Evolutionary conservation across 1,284 basidiomycete species (phyloP).

Genomic region (Caloboletus firmus): DNA sequence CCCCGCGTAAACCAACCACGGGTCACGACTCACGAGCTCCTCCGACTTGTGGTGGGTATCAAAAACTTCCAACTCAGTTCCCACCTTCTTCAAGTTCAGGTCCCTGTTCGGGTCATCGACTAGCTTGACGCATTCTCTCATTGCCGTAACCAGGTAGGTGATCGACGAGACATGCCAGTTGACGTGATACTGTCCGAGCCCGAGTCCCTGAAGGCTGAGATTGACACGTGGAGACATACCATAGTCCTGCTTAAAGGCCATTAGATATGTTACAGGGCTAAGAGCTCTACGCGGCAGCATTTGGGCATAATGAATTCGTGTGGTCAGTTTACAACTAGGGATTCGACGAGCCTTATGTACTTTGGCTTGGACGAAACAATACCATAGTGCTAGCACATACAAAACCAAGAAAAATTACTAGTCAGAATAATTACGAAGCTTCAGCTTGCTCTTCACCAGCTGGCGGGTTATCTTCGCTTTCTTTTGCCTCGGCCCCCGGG

Average conservation of each 20-base stretch:
- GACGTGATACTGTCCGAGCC: no score
- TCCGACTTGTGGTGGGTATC: neutral
- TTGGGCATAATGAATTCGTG: no score
- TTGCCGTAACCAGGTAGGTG: neutral
- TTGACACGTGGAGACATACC: no score
- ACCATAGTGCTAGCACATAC: no score
- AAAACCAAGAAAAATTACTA: neutral
- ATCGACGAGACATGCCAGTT: no score
- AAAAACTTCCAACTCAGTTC: neutral
- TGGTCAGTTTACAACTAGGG: no score
- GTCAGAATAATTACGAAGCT: slow-evolving; percentile 17
- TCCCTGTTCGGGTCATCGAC: neutral
- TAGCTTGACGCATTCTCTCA: neutral
- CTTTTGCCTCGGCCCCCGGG: slow-evolving; percentile 14
- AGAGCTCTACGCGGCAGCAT: no score
- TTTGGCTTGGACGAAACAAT: no score
- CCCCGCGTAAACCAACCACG: neutral
- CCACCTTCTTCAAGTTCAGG: neutral
- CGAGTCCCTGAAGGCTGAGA: no score
- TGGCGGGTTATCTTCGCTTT: slow-evolving; percentile 18
- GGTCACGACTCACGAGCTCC: neutral
- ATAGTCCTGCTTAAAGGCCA: no score
- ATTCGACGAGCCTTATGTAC: no score
- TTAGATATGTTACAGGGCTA: no score
- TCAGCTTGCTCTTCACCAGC: slow-evolving; percentile 19